Evolutionary conservation across 2,329 filamentous ascomycete genomes (phyloP).

Genomic region (Daldinia eschscholtzii): DNA sequence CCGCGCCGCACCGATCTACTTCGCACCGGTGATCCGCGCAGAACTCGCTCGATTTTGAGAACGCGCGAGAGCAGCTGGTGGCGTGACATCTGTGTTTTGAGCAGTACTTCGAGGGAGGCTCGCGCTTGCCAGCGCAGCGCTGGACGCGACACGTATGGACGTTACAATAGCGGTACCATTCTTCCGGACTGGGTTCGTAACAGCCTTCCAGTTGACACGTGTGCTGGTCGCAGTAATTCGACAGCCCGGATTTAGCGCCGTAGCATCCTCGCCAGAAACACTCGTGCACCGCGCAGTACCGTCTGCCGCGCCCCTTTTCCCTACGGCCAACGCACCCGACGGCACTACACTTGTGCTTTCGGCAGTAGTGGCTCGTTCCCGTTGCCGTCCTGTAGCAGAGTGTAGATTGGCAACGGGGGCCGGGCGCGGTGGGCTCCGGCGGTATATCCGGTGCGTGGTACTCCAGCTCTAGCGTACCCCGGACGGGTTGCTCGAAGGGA

Average conservation of each 20-base stretch:
- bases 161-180: slow-evolving; percentile 33
- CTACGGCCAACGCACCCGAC: slow-evolving; percentile 23
- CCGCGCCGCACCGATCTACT: slow-evolving; percentile 31
- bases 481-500: slow-evolving; percentile 10
- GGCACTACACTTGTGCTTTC: slow-evolving; percentile 35
- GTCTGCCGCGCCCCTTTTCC: slow-evolving; percentile 33
- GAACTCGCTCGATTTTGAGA: slow-evolving; percentile 24
- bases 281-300: slow-evolving; percentile 30
- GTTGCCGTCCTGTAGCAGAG: slow-evolving; percentile 32
- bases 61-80: slow-evolving; percentile 14
- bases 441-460: slow-evolving; percentile 1
- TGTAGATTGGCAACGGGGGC: slow-evolving; percentile 36
- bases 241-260: slow-evolving; percentile 3
- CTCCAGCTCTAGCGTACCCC: not conserved
- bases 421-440: not conserved
- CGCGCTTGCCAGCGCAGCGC: slow-evolving; percentile 30
- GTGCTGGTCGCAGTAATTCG: slow-evolving; percentile 30
- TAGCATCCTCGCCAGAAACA: slow-evolving; percentile 39
- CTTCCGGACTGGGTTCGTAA: slow-evolving; percentile 28
- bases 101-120: slow-evolving; percentile 27
- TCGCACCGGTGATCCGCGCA: slow-evolving; percentile 36
- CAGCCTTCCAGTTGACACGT: slow-evolving; percentile 29
- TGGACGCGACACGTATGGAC: slow-evolving; percentile 32
- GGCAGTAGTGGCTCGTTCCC: slow-evolving; percentile 28
- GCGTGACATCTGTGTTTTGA: slow-evolving; percentile 26